Percentiles rank a stretch among this genome's conserved stretches.
Conservation (phyloP, 2,329 filamentous ascomycete genomes). For the Ophiostoma sp. region DNA sequence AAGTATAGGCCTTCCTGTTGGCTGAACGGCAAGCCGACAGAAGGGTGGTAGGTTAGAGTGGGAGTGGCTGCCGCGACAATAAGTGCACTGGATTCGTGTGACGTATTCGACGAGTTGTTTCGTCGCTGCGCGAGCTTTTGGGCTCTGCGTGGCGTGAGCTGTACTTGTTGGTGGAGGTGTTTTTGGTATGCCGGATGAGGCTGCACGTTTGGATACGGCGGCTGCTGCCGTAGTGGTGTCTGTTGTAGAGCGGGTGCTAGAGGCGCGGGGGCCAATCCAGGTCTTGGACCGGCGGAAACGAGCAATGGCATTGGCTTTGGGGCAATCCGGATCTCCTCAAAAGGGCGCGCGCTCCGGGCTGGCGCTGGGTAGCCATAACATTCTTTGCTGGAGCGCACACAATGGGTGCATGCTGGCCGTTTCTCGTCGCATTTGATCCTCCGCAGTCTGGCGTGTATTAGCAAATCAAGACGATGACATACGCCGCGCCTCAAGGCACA, state of each 20-base stretch:
- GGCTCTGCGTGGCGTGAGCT: conserved; percentile 16
- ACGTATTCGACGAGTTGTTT: conserved; percentile 32
- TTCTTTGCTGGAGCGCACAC: conserved; percentile 50
- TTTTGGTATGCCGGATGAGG: not conserved
- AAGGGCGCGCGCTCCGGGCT: conserved; percentile 42
- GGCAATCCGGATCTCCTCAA: conserved; percentile 46
- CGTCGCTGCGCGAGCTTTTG: conserved; percentile 25
- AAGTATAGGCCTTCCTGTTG: conserved; percentile 55
- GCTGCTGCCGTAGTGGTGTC: not conserved
- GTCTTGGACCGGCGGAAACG: conserved; percentile 25
- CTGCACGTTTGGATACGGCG: conserved; percentile 3
- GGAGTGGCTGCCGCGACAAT: conserved; percentile 31
- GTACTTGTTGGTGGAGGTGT: not conserved
- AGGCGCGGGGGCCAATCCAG: not conserved
- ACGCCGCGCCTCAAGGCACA: not conserved
- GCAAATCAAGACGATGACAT: conserved; percentile 3
- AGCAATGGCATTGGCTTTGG: conserved; percentile 39
- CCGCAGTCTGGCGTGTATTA: conserved; percentile 42
- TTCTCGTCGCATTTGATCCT: conserved; percentile 63
- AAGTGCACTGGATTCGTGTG: conserved; percentile 30
- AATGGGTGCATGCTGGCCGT: conserved; percentile 56
- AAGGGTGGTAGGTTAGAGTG: conserved; percentile 35
- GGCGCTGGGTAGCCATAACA: conserved; percentile 61
- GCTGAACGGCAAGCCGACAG: conserved; percentile 42
- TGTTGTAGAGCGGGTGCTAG: not conserved